Evolutionary conservation across 805 yeast species (phyloP).

Genomic region (Candida insectorum): DNA sequence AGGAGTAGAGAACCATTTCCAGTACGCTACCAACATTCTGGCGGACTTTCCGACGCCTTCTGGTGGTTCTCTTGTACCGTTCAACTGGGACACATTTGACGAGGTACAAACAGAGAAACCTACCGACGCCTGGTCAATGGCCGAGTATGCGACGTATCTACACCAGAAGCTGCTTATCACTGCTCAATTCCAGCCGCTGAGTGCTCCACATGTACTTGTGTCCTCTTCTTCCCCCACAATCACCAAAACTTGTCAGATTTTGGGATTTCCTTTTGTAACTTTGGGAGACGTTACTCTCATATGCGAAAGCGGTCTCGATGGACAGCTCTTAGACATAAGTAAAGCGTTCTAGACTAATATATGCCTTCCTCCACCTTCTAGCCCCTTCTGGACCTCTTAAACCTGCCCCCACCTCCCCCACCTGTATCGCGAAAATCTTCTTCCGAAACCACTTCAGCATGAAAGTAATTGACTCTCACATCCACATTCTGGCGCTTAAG

Average conservation of each 20-base stretch:
- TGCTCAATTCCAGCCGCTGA: slow-evolving; percentile 6
- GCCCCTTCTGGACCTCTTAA: no score
- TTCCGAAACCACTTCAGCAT: no score
- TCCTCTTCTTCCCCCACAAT: no score
- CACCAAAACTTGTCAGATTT: background rate
- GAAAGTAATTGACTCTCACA: slow-evolving; percentile 31
- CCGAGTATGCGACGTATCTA: no score
- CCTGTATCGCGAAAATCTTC: no score
- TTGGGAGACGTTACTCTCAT: background rate
- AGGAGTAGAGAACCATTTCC: slow-evolving; percentile 3
- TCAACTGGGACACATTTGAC: slow-evolving; percentile 3
- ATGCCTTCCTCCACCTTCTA: no score
- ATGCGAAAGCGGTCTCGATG: slow-evolving; percentile 7
- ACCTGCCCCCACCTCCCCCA: no score
- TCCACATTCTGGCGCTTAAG: slow-evolving; percentile 28
- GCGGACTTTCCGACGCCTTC: background rate
- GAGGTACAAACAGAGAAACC: no score
- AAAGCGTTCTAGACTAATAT: no score
- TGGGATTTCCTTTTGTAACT: slow-evolving; percentile 4
- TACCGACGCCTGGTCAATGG: no score
- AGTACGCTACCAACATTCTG: slow-evolving; percentile 1
- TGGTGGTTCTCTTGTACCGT: no score
- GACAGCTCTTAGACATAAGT: slow-evolving; percentile 7
- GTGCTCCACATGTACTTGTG: slow-evolving; percentile 6
- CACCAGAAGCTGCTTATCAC: no score